A percentile compares a stretch with the other conserved stretches of the same genome.
phyloP scores from a whole-genome alignment of 352 stramenopile genomes.

The Pythium myriotylum region DNA sequence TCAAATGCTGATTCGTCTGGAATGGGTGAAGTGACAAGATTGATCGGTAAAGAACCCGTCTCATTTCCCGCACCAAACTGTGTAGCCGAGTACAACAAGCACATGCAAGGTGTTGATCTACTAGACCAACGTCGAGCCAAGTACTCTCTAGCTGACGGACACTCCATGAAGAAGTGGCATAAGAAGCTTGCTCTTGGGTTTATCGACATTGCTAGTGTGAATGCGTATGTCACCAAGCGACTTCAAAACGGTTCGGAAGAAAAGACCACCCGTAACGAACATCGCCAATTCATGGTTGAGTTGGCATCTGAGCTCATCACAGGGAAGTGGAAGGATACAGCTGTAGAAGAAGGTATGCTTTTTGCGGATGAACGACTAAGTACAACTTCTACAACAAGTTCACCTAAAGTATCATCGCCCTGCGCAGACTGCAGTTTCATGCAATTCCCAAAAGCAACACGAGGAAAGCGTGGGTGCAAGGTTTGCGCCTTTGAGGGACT shows the following conservation, averaged over 20 bases:
- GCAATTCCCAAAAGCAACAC: slow-evolving; percentile 4
- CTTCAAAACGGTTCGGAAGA: slow-evolving; percentile 1
- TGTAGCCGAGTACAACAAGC: slow-evolving; percentile 33
- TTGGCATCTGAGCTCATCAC: slow-evolving; percentile 25
- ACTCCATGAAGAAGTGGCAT: slow-evolving; percentile 39
- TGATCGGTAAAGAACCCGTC: slow-evolving; percentile 15
- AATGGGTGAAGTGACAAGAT: slow-evolving; percentile 13
- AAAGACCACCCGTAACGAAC: slow-evolving; percentile 10
- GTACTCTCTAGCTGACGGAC: slow-evolving; percentile 29
- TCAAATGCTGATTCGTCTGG: slow-evolving; percentile 29
- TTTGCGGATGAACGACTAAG: slow-evolving; percentile 12
- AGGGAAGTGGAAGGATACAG: slow-evolving; percentile 26
- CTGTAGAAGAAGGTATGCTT: slow-evolving; percentile 11
- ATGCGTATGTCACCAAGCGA: slow-evolving; percentile 28
- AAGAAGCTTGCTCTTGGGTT: slow-evolving; percentile 33
- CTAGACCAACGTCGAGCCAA: slow-evolving; percentile 31
- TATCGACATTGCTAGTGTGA: slow-evolving; percentile 34
- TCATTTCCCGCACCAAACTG: slow-evolving; percentile 25
- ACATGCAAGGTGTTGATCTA: slow-evolving; percentile 39
- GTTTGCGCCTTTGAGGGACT: slow-evolving; percentile 12
- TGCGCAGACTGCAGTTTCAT: slow-evolving; percentile 1
- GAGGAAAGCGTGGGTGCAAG: slow-evolving; percentile 15
- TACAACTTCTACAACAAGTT: neutral
- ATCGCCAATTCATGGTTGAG: slow-evolving; percentile 32
- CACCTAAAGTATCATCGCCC: neutral